Evolutionary conservation across 2,329 filamentous ascomycete species (phyloP).

Genomic region (Colletotrichum cuscutae): DNA sequence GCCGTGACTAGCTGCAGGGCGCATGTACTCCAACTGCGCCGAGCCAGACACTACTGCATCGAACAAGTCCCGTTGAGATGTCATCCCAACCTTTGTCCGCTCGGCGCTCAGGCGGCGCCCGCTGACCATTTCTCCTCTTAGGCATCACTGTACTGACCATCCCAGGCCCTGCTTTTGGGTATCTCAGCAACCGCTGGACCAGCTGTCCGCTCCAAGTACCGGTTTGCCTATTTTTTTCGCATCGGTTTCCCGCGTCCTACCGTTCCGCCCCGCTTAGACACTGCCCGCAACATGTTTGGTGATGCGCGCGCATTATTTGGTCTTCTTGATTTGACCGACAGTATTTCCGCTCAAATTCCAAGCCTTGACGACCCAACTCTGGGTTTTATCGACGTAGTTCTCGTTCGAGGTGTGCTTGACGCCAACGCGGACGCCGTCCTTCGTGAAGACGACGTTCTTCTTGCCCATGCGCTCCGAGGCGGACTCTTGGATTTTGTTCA

Average conservation of each 20-base stretch:
- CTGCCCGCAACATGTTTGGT: neutral
- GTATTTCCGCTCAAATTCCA: slow-evolving; percentile 65
- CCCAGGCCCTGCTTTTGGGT: neutral
- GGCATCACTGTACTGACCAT: neutral
- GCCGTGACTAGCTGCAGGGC: neutral
- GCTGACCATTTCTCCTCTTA: neutral
- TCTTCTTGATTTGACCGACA: slow-evolving; percentile 34
- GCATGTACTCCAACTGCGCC: neutral
- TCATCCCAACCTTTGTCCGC: slow-evolving; percentile 15
- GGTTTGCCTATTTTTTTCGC: neutral
- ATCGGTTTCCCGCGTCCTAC: neutral
- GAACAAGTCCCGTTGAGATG: slow-evolving; percentile 8
- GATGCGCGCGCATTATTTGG: slow-evolving; percentile 6
- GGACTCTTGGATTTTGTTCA: slow-evolving; percentile 71
- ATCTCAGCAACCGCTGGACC: neutral
- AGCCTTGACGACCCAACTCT: slow-evolving; percentile 74
- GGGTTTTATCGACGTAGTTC: slow-evolving; percentile 78
- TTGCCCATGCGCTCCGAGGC: slow-evolving; percentile 77
- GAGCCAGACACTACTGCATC: neutral
- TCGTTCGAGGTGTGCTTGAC: slow-evolving; percentile 76
- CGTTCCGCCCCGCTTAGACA: neutral
- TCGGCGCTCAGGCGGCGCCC: slow-evolving; percentile 16
- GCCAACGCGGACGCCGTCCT: slow-evolving; percentile 78
- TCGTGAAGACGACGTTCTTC: slow-evolving; percentile 80
- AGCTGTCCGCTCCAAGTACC: neutral